A percentile compares a stretch with the other conserved stretches of the same genome.
phyloP scores from a whole-genome alignment of 2,329 filamentous ascomycete genomes.

The Chaetomiaceae sp. region DNA sequence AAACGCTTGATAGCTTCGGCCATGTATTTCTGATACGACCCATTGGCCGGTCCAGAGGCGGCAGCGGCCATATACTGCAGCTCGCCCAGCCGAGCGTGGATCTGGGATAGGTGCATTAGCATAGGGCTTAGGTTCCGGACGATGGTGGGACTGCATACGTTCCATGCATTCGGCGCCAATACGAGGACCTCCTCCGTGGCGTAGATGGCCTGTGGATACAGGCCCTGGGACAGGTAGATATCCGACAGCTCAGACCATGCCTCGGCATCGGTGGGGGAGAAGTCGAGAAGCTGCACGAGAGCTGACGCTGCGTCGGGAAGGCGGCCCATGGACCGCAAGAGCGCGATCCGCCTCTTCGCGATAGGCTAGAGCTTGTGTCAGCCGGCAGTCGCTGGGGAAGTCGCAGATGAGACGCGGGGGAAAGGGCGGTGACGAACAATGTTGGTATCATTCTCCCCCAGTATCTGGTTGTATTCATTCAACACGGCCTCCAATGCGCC shows the following conservation, averaged over 20 bases:
- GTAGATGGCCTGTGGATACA: conserved; percentile 80
- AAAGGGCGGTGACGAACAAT: conserved; percentile 54
- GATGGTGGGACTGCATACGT: conserved; percentile 53
- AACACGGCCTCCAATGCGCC: conserved; percentile 65
- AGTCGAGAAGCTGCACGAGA: conserved; percentile 71
- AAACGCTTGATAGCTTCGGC: conserved; percentile 78
- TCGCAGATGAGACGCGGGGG: background rate
- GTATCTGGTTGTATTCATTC: conserved; percentile 69
- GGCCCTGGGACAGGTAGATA: conserved; percentile 73
- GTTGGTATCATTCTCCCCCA: conserved; percentile 72
- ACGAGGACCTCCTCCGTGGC: conserved; percentile 87
- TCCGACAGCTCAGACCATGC: conserved; percentile 90
- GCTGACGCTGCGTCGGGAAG: conserved; percentile 68
- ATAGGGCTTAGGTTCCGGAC: conserved; percentile 16
- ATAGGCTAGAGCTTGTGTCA: conserved; percentile 59
- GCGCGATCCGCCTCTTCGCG: conserved; percentile 75
- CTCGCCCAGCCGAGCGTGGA: conserved; percentile 84
- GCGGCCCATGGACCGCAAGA: conserved; percentile 70
- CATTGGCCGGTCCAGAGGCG: conserved; percentile 35
- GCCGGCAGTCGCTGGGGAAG: background rate
- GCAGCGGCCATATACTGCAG: conserved; percentile 67
- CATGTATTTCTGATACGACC: conserved; percentile 49
- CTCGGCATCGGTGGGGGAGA: conserved; percentile 84
- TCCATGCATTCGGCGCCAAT: conserved; percentile 89
- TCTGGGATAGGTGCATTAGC: conserved; percentile 46